A percentile compares a stretch with the other conserved stretches of the same genome.
Conservation (phyloP, 768 basidiomycete genomes). For the Podaxis sp. region DNA sequence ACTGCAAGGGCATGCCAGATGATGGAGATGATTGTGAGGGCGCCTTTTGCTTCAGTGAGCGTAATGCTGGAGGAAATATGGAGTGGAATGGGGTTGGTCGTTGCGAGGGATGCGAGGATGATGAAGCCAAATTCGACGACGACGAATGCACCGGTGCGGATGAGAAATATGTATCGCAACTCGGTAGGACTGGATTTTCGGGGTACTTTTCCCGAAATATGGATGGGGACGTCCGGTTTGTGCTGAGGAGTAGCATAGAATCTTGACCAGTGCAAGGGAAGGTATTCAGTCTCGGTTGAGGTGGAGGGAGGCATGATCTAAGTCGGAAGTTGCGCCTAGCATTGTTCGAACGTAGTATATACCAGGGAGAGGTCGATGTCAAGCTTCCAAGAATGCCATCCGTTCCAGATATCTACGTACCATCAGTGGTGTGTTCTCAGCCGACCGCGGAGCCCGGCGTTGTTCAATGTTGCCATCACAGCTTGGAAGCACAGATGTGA, state of each 20-base stretch:
- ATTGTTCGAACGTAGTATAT: too few relatives aligned
- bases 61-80: background rate
- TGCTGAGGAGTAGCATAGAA: background rate
- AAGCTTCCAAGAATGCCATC: too few relatives aligned
- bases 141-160: background rate
- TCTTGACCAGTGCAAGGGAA: background rate
- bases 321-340: background rate
- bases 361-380: too few relatives aligned
- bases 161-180: background rate
- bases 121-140: background rate
- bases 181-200: background rate
- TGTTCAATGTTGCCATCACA: too few relatives aligned
- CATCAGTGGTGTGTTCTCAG: too few relatives aligned
- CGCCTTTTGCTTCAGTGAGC: constrained; percentile 3
- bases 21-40: background rate
- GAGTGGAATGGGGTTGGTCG: background rate
- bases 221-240: background rate
- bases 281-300: background rate
- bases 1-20: constrained; percentile 9
- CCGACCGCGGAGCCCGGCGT: too few relatives aligned
- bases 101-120: background rate
- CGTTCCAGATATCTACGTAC: too few relatives aligned
- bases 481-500: too few relatives aligned
- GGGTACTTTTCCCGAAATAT: background rate
- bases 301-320: background rate